phyloP scores from a whole-genome alignment of 257 asterid genomes.

The Datura wrightii region DNA sequence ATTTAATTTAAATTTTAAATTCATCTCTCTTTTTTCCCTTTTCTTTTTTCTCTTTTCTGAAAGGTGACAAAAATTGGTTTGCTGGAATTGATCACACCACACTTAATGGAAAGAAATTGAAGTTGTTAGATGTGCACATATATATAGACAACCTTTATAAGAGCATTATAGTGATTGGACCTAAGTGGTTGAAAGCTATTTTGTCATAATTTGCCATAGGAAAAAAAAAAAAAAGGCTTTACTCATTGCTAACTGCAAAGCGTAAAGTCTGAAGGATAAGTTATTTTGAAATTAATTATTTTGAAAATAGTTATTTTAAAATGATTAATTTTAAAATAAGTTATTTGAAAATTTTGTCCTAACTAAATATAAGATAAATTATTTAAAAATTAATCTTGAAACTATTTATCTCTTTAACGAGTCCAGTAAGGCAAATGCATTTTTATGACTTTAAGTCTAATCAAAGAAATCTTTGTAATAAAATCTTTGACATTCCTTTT shows the following conservation, averaged over 20 bases:
- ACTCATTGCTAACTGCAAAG: slow-evolving; percentile 14
- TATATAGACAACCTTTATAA: not conserved
- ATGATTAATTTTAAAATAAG: no score
- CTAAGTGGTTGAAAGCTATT: slow-evolving; percentile 41
- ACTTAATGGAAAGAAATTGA: slow-evolving; percentile 12
- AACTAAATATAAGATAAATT: no score
- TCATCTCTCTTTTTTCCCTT: not conserved
- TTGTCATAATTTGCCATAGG: slow-evolving; percentile 29
- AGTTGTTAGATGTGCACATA: not conserved
- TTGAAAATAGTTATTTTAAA: no score
- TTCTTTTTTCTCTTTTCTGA: not conserved
- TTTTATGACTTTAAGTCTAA: slow-evolving; percentile 25
- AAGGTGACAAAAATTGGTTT: slow-evolving; percentile 27
- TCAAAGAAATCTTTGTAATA: not conserved
- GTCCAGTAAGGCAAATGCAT: not conserved
- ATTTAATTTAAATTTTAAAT: not conserved
- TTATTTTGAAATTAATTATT: no score
- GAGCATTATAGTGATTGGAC: slow-evolving; percentile 41
- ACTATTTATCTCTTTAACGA: no score
- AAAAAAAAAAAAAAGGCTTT: not conserved
- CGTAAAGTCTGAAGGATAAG: not conserved
- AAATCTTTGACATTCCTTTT: slow-evolving; percentile 32
- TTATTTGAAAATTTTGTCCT: no score
- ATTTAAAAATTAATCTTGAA: no score
- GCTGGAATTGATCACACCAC: slow-evolving; percentile 33